Conservation (phyloP, 257 asterid genomes). For the Solanum okadae region DNA sequence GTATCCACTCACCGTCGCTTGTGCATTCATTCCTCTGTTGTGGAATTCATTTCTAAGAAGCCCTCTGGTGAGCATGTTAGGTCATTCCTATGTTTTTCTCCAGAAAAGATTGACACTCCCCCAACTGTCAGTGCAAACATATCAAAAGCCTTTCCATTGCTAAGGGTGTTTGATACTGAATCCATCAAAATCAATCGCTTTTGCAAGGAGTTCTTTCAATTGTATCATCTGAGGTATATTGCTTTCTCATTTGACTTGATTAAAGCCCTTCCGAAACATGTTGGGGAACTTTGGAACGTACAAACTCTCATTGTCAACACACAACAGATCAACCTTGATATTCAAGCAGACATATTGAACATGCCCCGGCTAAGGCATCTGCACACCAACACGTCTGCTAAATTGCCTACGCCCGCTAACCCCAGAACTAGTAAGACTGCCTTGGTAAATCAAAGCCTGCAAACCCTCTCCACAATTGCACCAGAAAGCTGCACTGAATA, state of each 20-base stretch:
- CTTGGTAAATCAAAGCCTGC: slow-evolving; percentile 16
- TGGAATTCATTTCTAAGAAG: slow-evolving; percentile 24
- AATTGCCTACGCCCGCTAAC: slow-evolving; percentile 3
- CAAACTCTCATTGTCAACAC: slow-evolving; percentile 39
- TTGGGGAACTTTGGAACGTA: slow-evolving; percentile 44
- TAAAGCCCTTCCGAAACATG: slow-evolving; percentile 24
- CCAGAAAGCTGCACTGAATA: slow-evolving; percentile 38
- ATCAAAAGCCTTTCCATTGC: slow-evolving; percentile 35
- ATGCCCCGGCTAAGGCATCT: slow-evolving; percentile 45
- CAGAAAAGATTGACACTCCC: slow-evolving; percentile 21
- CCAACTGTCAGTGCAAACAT: slow-evolving; percentile 24
- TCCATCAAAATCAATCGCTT: slow-evolving; percentile 31
- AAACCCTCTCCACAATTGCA: slow-evolving; percentile 34
- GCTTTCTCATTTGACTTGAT: slow-evolving; percentile 21
- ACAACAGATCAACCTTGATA: slow-evolving; percentile 22
- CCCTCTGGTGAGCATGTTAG: slow-evolving; percentile 43
- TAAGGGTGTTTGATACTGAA: slow-evolving; percentile 38
- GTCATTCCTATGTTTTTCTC: slow-evolving; percentile 42
- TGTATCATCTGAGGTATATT: slow-evolving; percentile 45
- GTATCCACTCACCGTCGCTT: slow-evolving; percentile 34
- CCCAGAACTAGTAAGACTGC: neutral
- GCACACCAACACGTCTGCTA: slow-evolving; percentile 28
- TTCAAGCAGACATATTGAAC: slow-evolving; percentile 41
- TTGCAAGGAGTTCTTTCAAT: slow-evolving; percentile 28
- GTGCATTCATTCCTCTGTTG: slow-evolving; percentile 39